Conservation (phyloP, 1,284 basidiomycete species). For the Neonothopanus nambi region DNA sequence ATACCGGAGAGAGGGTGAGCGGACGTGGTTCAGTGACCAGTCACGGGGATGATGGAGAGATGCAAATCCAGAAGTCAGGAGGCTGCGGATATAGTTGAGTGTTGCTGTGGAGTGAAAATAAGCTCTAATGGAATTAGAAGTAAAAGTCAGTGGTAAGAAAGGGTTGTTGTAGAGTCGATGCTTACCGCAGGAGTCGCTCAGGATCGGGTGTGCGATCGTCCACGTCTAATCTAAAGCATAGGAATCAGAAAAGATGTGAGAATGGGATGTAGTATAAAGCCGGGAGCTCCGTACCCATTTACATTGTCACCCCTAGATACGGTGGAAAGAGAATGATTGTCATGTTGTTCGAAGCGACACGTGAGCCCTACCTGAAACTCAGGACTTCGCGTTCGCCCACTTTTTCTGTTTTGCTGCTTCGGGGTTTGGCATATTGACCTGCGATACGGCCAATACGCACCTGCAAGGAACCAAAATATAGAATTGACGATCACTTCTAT, state of each 20-base stretch:
- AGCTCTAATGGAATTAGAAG: conserved; percentile 57
- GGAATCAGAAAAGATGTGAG: conserved; percentile 11
- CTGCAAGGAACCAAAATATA: conserved; percentile 37
- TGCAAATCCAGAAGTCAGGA: conserved; percentile 91
- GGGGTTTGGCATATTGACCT: conserved; percentile 96
- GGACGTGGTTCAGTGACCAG: conserved; percentile 93
- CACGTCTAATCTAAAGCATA: conserved; percentile 56
- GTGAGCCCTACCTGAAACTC: conserved; percentile 69
- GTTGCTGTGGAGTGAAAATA: conserved; percentile 97
- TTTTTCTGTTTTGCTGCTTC: conserved; percentile 85
- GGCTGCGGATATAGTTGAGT: conserved; percentile 87
- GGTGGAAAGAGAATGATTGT: neutral
- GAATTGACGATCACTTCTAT: conserved; percentile 3
- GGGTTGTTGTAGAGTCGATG: neutral
- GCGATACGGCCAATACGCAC: conserved; percentile 90
- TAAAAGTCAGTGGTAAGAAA: too few relatives aligned
- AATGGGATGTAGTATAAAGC: conserved; percentile 3
- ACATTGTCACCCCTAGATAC: conserved; percentile 89
- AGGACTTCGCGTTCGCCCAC: conserved; percentile 68
- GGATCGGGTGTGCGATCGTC: conserved; percentile 87
- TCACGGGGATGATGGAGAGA: conserved; percentile 87
- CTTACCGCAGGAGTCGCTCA: conserved; percentile 76
- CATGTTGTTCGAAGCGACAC: neutral
- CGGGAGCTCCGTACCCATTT: conserved; percentile 65
- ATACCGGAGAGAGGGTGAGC: conserved; percentile 73